Conservation (phyloP, 2,329 filamentous ascomycete genomes). For the Aspergillus brunneoviolaceus region DNA sequence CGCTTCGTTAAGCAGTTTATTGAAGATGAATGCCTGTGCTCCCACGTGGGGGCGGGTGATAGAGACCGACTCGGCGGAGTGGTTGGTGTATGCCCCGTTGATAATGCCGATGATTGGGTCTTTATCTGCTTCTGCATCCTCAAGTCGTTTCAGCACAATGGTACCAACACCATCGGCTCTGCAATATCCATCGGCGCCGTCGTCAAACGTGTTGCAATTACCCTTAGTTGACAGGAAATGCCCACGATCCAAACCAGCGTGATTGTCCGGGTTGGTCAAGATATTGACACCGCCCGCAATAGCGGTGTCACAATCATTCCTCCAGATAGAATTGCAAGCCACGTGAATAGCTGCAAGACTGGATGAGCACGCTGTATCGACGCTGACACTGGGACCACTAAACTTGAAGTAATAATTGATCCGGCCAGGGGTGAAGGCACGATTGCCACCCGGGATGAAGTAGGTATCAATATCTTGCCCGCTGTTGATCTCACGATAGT, state of each 20-base stretch:
- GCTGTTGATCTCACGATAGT: slow-evolving; percentile 75
- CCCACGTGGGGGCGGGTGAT: slow-evolving; percentile 82
- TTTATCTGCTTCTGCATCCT: slow-evolving; percentile 74
- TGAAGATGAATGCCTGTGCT: slow-evolving; percentile 71
- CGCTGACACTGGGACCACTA: slow-evolving; percentile 68
- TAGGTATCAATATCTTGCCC: slow-evolving; percentile 70
- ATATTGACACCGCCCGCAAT: slow-evolving; percentile 75
- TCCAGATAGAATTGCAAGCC: slow-evolving; percentile 71
- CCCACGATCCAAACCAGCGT: slow-evolving; percentile 71
- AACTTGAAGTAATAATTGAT: slow-evolving; percentile 72
- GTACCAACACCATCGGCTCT: slow-evolving; percentile 74
- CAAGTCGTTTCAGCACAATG: slow-evolving; percentile 74
- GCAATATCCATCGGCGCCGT: slow-evolving; percentile 79
- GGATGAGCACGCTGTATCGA: slow-evolving; percentile 79
- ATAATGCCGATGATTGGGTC: slow-evolving; percentile 70
- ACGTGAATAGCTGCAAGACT: slow-evolving; percentile 71
- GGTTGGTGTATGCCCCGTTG: slow-evolving; percentile 73
- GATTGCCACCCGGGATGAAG: slow-evolving; percentile 65
- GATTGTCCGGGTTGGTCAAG: slow-evolving; percentile 78
- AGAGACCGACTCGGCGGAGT: slow-evolving; percentile 77
- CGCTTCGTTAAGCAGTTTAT: slow-evolving; percentile 67
- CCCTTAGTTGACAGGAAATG: slow-evolving; percentile 70
- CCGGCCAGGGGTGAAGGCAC: slow-evolving; percentile 44
- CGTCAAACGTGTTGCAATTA: slow-evolving; percentile 78
- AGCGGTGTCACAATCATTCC: slow-evolving; percentile 76